Evolutionary conservation across 495 filamentous ascomycete genomes (phyloP), one percentile per base, ranked within the genome.

Genomic region (Chaetomium tenue): DNA sequence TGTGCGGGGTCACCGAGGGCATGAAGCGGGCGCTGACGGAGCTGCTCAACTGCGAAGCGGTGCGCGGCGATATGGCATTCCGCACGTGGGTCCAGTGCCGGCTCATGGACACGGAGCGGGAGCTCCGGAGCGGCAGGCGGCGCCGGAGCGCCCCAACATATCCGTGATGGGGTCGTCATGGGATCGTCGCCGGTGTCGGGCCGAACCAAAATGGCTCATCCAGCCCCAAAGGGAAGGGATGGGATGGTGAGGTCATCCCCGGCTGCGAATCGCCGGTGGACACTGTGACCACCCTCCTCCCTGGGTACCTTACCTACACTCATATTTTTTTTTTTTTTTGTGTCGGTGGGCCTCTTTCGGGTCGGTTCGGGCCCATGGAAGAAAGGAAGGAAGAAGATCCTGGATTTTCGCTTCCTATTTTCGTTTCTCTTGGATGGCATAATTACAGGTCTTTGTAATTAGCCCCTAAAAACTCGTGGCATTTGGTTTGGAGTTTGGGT

Each of bases 1-100:
- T 87, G 33, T 82, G 78, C 72, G 75, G 83, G 52, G 81, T 88
- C 72, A 88, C 87, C 75, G 80, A 84, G 67, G 79, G 84, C 53
- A 86, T 88, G 72, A 89, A 89, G 74, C 77, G 80, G 18, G 84
- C 84, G 13, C 71, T 89, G 64, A 89, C 87, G 4, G 85, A 87
- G 68, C 77, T 89, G 28, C 80, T 89, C 61, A 88, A 89, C 73
- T 87, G 83, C 71, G 81, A 85, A 30, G 74, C 78, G 23, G 83
- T 86, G 13, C 78, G 81, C 25, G 68, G 68, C 12, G 85, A 88
- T 70, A 70, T 72, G n/a, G 76, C 76, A 25, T 84, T 86, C 70
- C 78, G 87, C 42, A 81, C 76, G 11, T 88, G 86, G 87, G 82
- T 88, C 3, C 86, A 88, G 70, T 77, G 77, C 9, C 76, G 85